Conservation (phyloP, 2,329 filamentous ascomycete species). For the Dryadomyces quercivorus region DNA sequence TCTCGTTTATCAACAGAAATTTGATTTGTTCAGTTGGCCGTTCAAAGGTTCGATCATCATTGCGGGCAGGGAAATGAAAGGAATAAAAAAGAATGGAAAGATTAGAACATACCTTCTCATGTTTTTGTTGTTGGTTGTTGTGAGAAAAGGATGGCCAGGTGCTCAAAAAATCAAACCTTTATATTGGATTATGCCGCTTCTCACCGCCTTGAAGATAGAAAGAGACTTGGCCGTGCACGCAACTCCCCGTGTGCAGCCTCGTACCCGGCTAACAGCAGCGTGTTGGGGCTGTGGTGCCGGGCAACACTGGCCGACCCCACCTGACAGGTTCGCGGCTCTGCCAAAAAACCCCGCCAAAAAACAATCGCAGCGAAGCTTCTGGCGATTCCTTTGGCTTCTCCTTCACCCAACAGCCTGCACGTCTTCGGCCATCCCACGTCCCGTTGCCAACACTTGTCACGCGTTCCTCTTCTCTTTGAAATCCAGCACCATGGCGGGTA, state of each 20-base stretch:
- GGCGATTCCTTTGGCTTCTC: neutral
- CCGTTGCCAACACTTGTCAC: too few species aligned
- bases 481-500: neutral
- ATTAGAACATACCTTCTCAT: neutral
- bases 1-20: conserved; percentile 37
- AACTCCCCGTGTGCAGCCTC: neutral
- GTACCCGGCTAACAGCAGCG: neutral
- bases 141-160: too few species aligned
- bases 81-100: conserved; percentile 8
- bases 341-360: neutral
- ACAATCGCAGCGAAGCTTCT: neutral
- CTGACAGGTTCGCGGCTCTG: neutral
- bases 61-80: neutral
- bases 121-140: too few species aligned
- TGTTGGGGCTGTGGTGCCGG: neutral
- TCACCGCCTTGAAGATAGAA: neutral
- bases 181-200: neutral
- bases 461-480: neutral
- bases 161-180: neutral
- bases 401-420: too few species aligned
- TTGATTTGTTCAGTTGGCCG: conserved; percentile 49
- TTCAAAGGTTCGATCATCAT: conserved; percentile 50
- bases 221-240: neutral
- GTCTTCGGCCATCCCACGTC: too few species aligned
- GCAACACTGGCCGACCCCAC: neutral